phyloP scores from a whole-genome alignment of 2,329 filamentous ascomycete species.

The Neofusicoccum parvum region DNA sequence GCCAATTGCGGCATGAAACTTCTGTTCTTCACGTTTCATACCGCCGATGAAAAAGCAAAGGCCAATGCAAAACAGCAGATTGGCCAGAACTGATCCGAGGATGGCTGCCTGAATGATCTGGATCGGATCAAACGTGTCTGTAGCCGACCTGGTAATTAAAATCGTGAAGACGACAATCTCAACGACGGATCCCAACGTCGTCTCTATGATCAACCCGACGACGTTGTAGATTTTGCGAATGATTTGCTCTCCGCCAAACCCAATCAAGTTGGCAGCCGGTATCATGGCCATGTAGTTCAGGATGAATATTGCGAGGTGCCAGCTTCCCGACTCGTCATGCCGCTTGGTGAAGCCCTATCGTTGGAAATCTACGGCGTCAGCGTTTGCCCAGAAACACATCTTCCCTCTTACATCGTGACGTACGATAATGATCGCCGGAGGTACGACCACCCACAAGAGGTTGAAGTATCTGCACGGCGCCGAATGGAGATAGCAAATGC shows the following conservation, averaged over 20 bases:
- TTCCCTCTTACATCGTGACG: neutral
- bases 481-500: constrained; percentile 65
- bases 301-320: constrained; percentile 65
- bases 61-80: constrained; percentile 77
- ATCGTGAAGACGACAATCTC: constrained; percentile 84
- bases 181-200: constrained; percentile 69
- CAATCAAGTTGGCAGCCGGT: constrained; percentile 73
- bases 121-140: constrained; percentile 40
- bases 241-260: constrained; percentile 72
- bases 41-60: constrained; percentile 80
- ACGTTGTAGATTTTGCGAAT: constrained; percentile 76
- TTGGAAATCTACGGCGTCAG: constrained; percentile 33
- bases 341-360: constrained; percentile 29
- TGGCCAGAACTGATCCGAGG: constrained; percentile 79
- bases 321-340: neutral
- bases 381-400: too few relatives aligned
- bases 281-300: constrained; percentile 78
- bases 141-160: constrained; percentile 55
- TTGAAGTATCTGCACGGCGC: constrained; percentile 68
- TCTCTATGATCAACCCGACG: constrained; percentile 63
- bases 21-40: constrained; percentile 65
- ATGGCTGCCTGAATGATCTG: constrained; percentile 83
- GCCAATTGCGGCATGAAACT: constrained; percentile 75
- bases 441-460: constrained; percentile 74
- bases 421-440: constrained; percentile 67